These are phyloP conservation scores for Apodospora peruviana DNA, from an alignment of 495 filamentous ascomycete species.

Conservation along the genomic window DNA sequence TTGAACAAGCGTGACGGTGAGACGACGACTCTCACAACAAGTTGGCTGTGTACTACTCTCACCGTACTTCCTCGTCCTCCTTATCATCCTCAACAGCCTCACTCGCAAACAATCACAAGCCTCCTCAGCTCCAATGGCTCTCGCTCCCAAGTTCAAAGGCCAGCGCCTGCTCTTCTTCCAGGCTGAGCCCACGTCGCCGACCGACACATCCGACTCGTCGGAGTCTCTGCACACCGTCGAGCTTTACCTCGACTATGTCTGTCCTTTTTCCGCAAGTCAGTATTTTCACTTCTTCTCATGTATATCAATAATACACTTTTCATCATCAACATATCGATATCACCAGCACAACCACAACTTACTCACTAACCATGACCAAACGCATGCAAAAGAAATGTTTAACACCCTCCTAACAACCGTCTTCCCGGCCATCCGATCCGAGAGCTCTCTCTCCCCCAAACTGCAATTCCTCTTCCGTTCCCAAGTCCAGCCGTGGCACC, in stretches of 20 bases:
- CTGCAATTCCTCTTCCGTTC: slow-evolving; percentile 78
- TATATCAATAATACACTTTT: too few species aligned
- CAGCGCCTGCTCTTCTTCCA: slow-evolving; percentile 49
- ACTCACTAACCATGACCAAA: not conserved
- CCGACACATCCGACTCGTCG: too few species aligned
- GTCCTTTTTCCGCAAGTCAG: slow-evolving; percentile 52
- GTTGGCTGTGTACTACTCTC: too few species aligned
- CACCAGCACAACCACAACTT: slow-evolving; percentile 20
- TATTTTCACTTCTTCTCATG: too few species aligned
- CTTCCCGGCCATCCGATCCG: slow-evolving; percentile 49
- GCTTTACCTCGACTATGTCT: slow-evolving; percentile 83
- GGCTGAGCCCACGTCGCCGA: not conserved
- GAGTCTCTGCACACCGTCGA: slow-evolving; percentile 65
- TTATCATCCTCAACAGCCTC: not conserved
- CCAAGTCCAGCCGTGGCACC: slow-evolving; percentile 95
- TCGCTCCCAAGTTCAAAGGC: slow-evolving; percentile 72
- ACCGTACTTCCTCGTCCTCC: not conserved
- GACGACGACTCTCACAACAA: too few species aligned
- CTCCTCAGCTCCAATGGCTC: slow-evolving; percentile 50
- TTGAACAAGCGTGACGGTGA: too few species aligned
- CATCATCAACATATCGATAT: too few species aligned
- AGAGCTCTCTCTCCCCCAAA: slow-evolving; percentile 48
- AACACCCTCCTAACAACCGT: slow-evolving; percentile 45
- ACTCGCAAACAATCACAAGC: not conserved
- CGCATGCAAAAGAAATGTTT: slow-evolving; percentile 52